phyloP scores from a whole-genome alignment of 75 land plant genomes.

The Isoetes taiwanensis region DNA sequence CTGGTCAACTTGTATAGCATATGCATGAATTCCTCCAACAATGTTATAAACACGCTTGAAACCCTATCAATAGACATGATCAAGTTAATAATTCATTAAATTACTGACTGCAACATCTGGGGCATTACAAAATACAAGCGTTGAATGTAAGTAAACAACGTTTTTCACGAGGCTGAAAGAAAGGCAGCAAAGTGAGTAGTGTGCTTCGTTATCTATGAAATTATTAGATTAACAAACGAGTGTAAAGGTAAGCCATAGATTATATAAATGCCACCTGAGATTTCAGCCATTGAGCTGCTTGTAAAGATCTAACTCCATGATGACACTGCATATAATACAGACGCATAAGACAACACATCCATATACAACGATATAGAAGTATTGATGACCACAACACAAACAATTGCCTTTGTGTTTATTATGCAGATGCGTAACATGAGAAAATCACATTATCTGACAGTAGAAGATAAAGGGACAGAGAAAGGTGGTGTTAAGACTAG shows the following conservation, averaged over 20 bases:
- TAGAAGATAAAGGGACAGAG: too few species aligned
- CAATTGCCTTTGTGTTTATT: neutral
- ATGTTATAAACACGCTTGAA: slow-evolving; percentile 68
- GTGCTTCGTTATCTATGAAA: neutral
- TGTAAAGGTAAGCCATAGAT: neutral
- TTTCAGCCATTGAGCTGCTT: slow-evolving; percentile 85
- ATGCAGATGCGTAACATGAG: neutral
- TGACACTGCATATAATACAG: slow-evolving; percentile 60
- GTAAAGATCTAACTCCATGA: slow-evolving; percentile 89
- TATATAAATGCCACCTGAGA: slow-evolving; percentile 47
- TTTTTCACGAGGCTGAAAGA: neutral
- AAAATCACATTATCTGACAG: neutral
- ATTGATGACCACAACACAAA: neutral
- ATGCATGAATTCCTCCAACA: slow-evolving; percentile 96
- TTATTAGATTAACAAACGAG: neutral
- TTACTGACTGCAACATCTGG: neutral
- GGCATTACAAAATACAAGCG: neutral
- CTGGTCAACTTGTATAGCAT: slow-evolving; percentile 58
- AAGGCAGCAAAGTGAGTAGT: neutral
- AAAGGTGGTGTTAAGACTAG: too few species aligned
- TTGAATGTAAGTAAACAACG: neutral
- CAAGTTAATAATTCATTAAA: neutral
- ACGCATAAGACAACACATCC: neutral
- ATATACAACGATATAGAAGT: neutral
- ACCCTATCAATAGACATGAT: slow-evolving; percentile 38